These are phyloP conservation scores for Niebla homalea DNA, from an alignment of 495 filamentous ascomycete genomes.

Conservation along the genomic window DNA sequence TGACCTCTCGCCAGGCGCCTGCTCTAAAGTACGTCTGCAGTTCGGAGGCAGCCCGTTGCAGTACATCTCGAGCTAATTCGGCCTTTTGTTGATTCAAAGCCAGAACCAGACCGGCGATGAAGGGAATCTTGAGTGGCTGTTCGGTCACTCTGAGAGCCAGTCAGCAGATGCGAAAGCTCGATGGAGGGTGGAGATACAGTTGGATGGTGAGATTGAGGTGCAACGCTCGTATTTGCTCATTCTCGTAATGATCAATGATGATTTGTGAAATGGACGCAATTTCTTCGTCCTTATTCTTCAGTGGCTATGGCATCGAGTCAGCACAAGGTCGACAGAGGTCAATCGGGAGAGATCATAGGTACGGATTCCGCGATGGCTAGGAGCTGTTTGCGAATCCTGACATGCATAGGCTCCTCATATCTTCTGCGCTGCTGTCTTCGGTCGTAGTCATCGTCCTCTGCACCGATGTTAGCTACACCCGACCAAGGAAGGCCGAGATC, in stretches of 20 bases:
- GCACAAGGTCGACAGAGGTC: background rate
- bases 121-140: slow-evolving; percentile 94
- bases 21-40: slow-evolving; percentile 48
- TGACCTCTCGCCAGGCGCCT: slow-evolving; percentile 81
- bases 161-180: slow-evolving; percentile 1
- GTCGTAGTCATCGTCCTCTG: slow-evolving; percentile 67
- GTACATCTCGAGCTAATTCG: slow-evolving; percentile 54
- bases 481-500: background rate
- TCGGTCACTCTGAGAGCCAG: slow-evolving; percentile 45
- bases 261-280: slow-evolving; percentile 59
- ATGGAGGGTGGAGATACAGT: slow-evolving; percentile 38
- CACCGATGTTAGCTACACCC: slow-evolving; percentile 4
- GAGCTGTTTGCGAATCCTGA: slow-evolving; percentile 67
- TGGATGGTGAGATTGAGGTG: slow-evolving; percentile 62
- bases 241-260: slow-evolving; percentile 67
- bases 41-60: slow-evolving; percentile 42
- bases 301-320: slow-evolving; percentile 31
- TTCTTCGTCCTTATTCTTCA: slow-evolving; percentile 71
- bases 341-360: background rate
- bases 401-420: slow-evolving; percentile 64
- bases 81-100: slow-evolving; percentile 60
- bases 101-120: slow-evolving; percentile 68
- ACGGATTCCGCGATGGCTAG: slow-evolving; percentile 71
- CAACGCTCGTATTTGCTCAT: slow-evolving; percentile 53
- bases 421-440: slow-evolving; percentile 61